Conservation (phyloP, 768 basidiomycete genomes). For the Amanita jacksonii region DNA sequence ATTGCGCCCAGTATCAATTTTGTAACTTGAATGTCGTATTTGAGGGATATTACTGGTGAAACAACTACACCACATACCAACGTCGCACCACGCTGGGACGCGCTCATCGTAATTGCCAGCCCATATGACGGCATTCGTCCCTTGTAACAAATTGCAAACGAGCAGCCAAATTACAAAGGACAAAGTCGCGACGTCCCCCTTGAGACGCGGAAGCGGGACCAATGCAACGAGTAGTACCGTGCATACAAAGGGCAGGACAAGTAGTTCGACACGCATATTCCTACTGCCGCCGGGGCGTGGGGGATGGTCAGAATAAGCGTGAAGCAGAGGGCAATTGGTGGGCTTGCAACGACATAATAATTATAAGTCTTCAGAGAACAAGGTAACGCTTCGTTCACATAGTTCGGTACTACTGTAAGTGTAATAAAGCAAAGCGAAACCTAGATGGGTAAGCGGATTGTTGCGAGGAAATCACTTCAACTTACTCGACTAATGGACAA, state of each 20-base stretch:
- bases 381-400: not conserved
- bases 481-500: conserved; percentile 14
- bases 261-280: conserved; percentile 27
- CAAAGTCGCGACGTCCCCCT: conserved; percentile 35
- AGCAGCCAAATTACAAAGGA: conserved; percentile 46
- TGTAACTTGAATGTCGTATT: not conserved
- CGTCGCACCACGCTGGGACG: conserved; percentile 73
- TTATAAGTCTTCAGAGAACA: conserved; percentile 4
- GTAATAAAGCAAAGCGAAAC: not conserved
- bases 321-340: not conserved
- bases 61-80: conserved; percentile 47
- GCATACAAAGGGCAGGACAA: conserved; percentile 36
- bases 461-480: not conserved
- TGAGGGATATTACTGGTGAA: not conserved
- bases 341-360: not conserved
- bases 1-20: conserved; percentile 29
- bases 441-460: not conserved
- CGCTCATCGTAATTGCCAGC: too few relatives aligned
- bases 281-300: not conserved
- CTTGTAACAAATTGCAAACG: conserved; percentile 36
- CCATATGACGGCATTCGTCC: conserved; percentile 58
- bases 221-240: conserved; percentile 30
- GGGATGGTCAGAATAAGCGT: not conserved
- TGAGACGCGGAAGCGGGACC: conserved; percentile 34
- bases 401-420: not conserved